These are phyloP conservation scores for Trametes maxima DNA, from an alignment of 768 basidiomycete species.

Conservation along the genomic window DNA sequence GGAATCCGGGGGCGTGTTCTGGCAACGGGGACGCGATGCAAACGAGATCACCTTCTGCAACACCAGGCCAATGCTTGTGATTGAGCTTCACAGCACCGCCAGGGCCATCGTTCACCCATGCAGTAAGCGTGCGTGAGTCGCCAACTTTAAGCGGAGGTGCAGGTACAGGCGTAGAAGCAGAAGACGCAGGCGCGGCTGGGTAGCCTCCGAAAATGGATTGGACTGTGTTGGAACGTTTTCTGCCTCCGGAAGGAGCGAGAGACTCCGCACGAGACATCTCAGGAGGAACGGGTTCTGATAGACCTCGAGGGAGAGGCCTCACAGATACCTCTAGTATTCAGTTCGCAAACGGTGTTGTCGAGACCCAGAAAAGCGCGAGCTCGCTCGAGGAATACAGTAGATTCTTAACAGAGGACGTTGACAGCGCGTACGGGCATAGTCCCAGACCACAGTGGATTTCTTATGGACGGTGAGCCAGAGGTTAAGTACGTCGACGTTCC, in stretches of 20 bases:
- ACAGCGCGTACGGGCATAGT: too few relatives aligned
- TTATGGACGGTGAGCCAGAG: too few relatives aligned
- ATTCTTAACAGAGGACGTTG: too few relatives aligned
- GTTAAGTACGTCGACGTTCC: too few relatives aligned
- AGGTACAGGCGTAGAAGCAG: not conserved
- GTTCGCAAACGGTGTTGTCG: too few relatives aligned
- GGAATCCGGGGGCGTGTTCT: constrained; percentile 46
- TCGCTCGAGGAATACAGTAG: too few relatives aligned
- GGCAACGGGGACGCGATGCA: constrained; percentile 48
- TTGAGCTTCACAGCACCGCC: constrained; percentile 67
- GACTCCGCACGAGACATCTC: constrained; percentile 59
- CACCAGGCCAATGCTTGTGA: constrained; percentile 76
- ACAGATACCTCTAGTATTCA: too few relatives aligned
- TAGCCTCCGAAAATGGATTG: constrained; percentile 62
- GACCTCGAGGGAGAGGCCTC: too few relatives aligned
- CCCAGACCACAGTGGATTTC: too few relatives aligned
- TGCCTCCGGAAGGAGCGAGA: constrained; percentile 51
- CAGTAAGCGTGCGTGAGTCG: constrained; percentile 62
- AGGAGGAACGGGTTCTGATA: not conserved
- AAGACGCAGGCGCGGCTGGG: constrained; percentile 25
- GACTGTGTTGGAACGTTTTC: constrained; percentile 74
- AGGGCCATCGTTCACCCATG: constrained; percentile 73
- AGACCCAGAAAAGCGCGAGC: too few relatives aligned
- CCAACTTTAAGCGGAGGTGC: constrained; percentile 57
- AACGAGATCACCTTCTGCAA: constrained; percentile 74